phyloP scores from a whole-genome alignment of 148 eudicot genomes.

The Polygonum aviculare region DNA sequence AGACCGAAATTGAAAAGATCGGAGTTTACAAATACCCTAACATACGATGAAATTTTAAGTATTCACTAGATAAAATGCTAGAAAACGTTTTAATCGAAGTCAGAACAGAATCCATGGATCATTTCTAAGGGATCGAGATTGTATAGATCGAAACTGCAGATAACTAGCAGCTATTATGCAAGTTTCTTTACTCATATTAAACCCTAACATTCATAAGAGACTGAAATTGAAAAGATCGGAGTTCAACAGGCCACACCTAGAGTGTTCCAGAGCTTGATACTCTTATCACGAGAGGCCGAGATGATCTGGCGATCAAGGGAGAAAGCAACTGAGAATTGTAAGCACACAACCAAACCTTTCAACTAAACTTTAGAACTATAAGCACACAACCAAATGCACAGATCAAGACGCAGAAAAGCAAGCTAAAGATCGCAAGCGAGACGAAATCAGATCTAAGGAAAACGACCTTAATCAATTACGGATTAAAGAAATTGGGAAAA shows the following conservation, averaged over 20 bases:
- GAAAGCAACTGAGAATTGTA: slow-evolving; percentile 64
- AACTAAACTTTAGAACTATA: background rate
- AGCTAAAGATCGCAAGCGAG: background rate
- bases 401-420: background rate
- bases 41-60: too few species aligned
- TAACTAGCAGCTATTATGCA: too few species aligned
- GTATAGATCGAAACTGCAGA: too few species aligned
- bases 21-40: too few species aligned
- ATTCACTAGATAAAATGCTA: too few species aligned
- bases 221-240: background rate
- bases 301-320: slow-evolving; percentile 89
- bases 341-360: background rate
- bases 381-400: background rate
- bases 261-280: slow-evolving; percentile 92
- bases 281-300: slow-evolving; percentile 64
- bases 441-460: background rate
- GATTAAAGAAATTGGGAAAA: background rate
- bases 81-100: too few species aligned
- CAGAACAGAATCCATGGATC: too few species aligned
- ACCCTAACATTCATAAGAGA: too few species aligned
- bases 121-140: too few species aligned
- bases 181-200: too few species aligned
- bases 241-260: slow-evolving; percentile 24
- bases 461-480: background rate
- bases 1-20: too few species aligned